Percentiles rank a stretch among this genome's conserved stretches.
Conservation (phyloP, 768 basidiomycete species). For the Suillus sp. region DNA sequence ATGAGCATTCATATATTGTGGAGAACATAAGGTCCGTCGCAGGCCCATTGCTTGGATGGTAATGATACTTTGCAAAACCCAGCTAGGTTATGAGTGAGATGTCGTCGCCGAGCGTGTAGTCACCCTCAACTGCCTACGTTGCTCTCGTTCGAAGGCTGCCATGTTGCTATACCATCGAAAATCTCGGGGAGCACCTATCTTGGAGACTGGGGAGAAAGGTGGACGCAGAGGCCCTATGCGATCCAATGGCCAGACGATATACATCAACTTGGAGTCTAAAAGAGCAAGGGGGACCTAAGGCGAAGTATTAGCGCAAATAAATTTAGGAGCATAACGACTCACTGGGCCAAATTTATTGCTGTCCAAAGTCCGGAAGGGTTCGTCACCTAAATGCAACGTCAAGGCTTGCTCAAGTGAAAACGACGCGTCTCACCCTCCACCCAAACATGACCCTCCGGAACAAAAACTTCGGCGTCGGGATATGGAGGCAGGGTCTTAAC, state of each 20-base stretch:
- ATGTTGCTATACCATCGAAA: conserved; percentile 29
- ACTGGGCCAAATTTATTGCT: conserved; percentile 77
- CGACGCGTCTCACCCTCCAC: conserved; percentile 58
- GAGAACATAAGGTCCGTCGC: not conserved
- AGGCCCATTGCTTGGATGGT: not conserved
- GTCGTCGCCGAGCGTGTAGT: not conserved
- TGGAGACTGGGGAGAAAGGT: conserved; percentile 23
- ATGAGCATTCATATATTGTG: not conserved
- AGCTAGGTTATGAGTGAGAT: conserved; percentile 2
- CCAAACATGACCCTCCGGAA: conserved; percentile 72
- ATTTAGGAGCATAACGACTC: conserved; percentile 23
- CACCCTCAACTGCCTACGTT: conserved; percentile 28
- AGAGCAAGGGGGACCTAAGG: conserved; percentile 45
- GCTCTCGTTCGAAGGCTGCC: conserved; percentile 35
- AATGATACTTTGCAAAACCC: not conserved
- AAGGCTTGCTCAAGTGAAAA: conserved; percentile 3
- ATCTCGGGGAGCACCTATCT: conserved; percentile 24
- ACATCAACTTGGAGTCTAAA: conserved; percentile 51
- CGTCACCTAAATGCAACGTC: conserved; percentile 52
- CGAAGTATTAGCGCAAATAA: not conserved
- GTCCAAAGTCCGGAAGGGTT: conserved; percentile 66
- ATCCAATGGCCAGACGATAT: conserved; percentile 53
- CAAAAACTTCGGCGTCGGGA: conserved; percentile 49
- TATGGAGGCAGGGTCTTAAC: conserved; percentile 73
- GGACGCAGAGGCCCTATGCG: conserved; percentile 43